Base-by-base conservation (phyloP, 805 yeast genomes). In the Teunomyces funiuensis region DNA sequence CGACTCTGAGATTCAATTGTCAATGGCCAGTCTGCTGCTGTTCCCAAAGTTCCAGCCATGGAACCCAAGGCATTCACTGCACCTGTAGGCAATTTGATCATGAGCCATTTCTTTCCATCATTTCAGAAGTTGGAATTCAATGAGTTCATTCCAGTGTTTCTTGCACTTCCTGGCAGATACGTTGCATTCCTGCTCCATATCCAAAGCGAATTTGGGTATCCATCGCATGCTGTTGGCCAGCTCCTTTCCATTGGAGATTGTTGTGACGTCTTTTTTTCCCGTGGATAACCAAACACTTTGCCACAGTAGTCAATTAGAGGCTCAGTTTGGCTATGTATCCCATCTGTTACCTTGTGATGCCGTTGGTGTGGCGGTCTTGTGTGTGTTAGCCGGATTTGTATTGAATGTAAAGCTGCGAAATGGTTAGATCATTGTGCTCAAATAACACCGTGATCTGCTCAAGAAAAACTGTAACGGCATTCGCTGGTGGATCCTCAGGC, bases 121-220 rank as follows among this genome's bases (percentile, higher is more conserved):
- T 65, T 77, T 37, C 81, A 76, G 52, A 54, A 63, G 11, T 60
- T 75, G 13, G 79, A 76, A 3, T 76, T 62, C 52, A 71, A 73
- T 27, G 83, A 79, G 54, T 75, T 80, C 41, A 52, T 80, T 34
- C 85, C 85, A 0, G 73, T 80, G 4, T 73, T 73, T 41, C 59
- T 80, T 9, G 79, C 83, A 53, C 7, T 47, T 56, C 14, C 41
- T 47, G 16, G 43, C 45, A 2, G 57, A 57, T 9, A 37, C 48
- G 11, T 64, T 73, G n/a, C 50, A 59, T 77, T 79, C 51, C 84
- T 84, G 8, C 69, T 72, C 58, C 57, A 51, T 22, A 57, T 77
- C 14, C 52, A 57, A 20, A 85, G 85, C 25, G 85, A 84, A 1
- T 62, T 80, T 44, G 80, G 78, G 5, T 70, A 65, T 53, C 48